Evolutionary conservation across 345 rosid genomes (phyloP), one percentile per base, ranked within the genome.

Genomic region (Draba incana): DNA sequence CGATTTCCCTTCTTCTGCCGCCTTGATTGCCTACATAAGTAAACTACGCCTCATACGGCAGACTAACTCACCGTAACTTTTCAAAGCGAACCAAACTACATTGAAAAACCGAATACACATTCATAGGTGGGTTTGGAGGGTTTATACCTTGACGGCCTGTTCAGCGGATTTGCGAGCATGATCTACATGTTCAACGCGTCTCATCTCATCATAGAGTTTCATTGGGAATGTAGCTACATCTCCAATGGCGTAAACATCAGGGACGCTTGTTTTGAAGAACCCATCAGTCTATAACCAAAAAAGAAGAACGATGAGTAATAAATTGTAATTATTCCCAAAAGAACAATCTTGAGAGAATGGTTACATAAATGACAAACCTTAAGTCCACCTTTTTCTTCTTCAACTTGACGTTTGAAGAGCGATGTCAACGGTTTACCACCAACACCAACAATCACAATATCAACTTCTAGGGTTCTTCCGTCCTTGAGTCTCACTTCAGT

Each of bases 161-260:
- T 94, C 95, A 45, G 99, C 97, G 8, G 99, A 91, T 78, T 89
- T 90, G 35, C 97, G 96, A 64, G 99, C 88, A 77, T 94, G 99
- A 62, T 94, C 99, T 49, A 94, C 97, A 46, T 91, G 99, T 56
- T 94, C 99, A 51, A 94, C 96, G 62, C 99, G 86, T 77, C 99
- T 86, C 23, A 82, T 67, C 0, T 94, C 97, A 4, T 75, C 71
- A 71, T 82, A 94, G 62, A 91, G 63, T 84, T 91, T 91, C 88
- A 91, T 8, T 0, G 97, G 95, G 78, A 91, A 94, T 42, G 90
- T 86, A 48, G 91, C 97, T 55, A 91, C 84, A 82, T 92, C 99
- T 11, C 97, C 99, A 33, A 94, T 84, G 52, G 97, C 99, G 80
- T 87, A 94, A 49, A 94, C 97, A 80, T 82, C 84, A 12, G 95